Conservation (phyloP, 2,329 filamentous ascomycete species). For the Sclerotinia nivalis region DNA sequence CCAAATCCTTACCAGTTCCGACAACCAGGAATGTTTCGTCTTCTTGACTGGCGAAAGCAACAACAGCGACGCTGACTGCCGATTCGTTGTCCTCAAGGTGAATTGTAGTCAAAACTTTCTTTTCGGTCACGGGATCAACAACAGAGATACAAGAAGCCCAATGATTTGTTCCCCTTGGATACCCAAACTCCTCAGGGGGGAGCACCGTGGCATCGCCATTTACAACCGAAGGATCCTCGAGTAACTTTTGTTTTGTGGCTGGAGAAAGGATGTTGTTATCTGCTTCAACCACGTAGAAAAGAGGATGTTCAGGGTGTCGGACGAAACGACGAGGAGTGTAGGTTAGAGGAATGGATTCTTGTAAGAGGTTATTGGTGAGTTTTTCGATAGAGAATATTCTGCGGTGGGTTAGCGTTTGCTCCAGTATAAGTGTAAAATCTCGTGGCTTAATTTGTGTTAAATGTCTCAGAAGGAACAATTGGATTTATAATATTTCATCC, state of each 20-base stretch:
- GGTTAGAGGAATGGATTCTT: constrained; percentile 80
- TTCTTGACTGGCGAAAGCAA: constrained; percentile 85
- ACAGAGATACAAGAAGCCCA: constrained; percentile 97
- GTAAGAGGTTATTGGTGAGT: constrained; percentile 79
- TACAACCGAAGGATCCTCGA: constrained; percentile 68
- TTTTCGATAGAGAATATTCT: constrained; percentile 92
- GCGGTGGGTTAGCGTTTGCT: constrained; percentile 42
- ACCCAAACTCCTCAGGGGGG: constrained; percentile 82
- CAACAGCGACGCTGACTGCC: constrained; percentile 80
- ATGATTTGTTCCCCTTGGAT: constrained; percentile 77
- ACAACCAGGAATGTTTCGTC: constrained; percentile 91
- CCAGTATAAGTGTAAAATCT: not conserved
- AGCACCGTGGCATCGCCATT: constrained; percentile 73
- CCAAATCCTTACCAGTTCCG: constrained; percentile 89
- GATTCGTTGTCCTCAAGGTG: constrained; percentile 89
- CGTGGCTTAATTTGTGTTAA: constrained; percentile 30
- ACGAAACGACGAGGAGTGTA: constrained; percentile 89
- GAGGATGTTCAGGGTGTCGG: constrained; percentile 80
- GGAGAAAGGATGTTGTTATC: constrained; percentile 89
- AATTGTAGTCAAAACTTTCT: constrained; percentile 72
- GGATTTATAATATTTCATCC: constrained; percentile 64
- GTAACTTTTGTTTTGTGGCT: constrained; percentile 71
- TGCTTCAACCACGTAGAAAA: constrained; percentile 92
- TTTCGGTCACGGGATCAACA: constrained; percentile 77
- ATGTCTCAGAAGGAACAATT: constrained; percentile 97